Evolutionary conservation across 1,284 basidiomycete genomes (phyloP).

Genomic region (Trametes sp.): DNA sequence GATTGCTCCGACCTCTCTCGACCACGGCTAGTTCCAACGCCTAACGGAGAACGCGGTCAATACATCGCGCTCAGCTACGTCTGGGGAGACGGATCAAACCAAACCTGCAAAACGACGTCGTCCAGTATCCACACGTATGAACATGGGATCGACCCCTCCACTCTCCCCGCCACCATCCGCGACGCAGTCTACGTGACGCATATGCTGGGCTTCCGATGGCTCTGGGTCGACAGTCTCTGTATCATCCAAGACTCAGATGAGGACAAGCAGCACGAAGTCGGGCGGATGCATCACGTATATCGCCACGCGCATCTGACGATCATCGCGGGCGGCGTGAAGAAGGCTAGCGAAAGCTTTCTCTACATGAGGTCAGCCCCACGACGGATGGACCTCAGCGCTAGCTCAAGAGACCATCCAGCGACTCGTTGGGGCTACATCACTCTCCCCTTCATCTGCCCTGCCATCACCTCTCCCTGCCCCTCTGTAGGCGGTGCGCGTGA

Average conservation of each 20-base stretch:
- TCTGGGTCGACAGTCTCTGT: slow-evolving; percentile 10
- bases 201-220: background rate
- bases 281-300: slow-evolving; percentile 1
- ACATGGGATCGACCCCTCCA: background rate
- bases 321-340: background rate
- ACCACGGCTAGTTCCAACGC: background rate
- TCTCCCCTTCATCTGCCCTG: slow-evolving; percentile 1
- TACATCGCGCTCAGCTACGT: slow-evolving; percentile 26
- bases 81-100: slow-evolving; percentile 20
- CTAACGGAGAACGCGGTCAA: background rate
- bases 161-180: background rate
- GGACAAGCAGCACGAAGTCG: slow-evolving; percentile 7
- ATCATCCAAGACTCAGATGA: slow-evolving; percentile 13
- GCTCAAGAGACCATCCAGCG: no score
- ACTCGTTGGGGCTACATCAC: no score
- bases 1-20: slow-evolving; percentile 10
- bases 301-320: slow-evolving; percentile 10
- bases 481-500: background rate
- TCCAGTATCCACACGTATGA: background rate
- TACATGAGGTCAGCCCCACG: background rate
- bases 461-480: background rate
- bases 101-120: slow-evolving; percentile 7
- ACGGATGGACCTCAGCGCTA: no score
- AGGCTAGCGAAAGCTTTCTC: background rate
- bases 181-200: slow-evolving; percentile 7